These are phyloP conservation scores for Rachicladosporium sp. DNA, from an alignment of 2,329 filamentous ascomycete species.

Conservation along the genomic window DNA sequence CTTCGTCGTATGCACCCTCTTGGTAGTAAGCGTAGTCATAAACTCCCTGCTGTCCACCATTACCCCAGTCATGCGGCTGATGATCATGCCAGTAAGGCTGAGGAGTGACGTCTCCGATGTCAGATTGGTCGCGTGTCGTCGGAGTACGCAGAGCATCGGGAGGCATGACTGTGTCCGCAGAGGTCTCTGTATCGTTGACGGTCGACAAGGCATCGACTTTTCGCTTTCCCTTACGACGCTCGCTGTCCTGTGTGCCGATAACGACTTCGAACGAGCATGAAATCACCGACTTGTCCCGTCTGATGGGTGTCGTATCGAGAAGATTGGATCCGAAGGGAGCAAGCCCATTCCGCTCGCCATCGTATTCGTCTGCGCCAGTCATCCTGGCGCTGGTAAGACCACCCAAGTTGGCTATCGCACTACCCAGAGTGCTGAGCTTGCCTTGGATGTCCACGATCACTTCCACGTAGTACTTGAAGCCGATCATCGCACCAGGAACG, in stretches of 20 bases:
- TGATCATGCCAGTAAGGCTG: slow-evolving; percentile 8
- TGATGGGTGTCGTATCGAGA: slow-evolving; percentile 73
- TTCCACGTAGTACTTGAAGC: slow-evolving; percentile 87
- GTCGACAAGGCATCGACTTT: slow-evolving; percentile 19
- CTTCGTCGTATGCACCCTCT: slow-evolving; percentile 4
- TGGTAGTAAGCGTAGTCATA: slow-evolving; percentile 9
- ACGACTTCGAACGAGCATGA: slow-evolving; percentile 75
- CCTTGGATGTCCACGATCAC: slow-evolving; percentile 87
- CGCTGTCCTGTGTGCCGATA: slow-evolving; percentile 73
- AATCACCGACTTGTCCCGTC: slow-evolving; percentile 85
- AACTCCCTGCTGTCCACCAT: slow-evolving; percentile 6
- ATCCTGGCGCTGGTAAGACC: slow-evolving; percentile 13
- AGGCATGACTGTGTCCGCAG: too few species aligned
- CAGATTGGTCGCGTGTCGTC: too few species aligned
- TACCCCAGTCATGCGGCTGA: slow-evolving; percentile 8
- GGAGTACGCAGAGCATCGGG: too few species aligned
- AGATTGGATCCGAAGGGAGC: slow-evolving; percentile 43
- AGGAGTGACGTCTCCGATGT: not conserved
- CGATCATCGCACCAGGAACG: slow-evolving; percentile 87
- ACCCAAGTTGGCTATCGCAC: slow-evolving; percentile 22
- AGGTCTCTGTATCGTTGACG: not conserved
- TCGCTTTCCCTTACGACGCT: slow-evolving; percentile 38
- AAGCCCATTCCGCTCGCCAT: slow-evolving; percentile 1
- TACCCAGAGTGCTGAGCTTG: slow-evolving; percentile 62
- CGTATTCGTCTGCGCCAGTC: slow-evolving; percentile 4